These are phyloP conservation scores for Fusarium sp. DNA, from an alignment of 2,329 filamentous ascomycete species.

Conservation along the genomic window DNA sequence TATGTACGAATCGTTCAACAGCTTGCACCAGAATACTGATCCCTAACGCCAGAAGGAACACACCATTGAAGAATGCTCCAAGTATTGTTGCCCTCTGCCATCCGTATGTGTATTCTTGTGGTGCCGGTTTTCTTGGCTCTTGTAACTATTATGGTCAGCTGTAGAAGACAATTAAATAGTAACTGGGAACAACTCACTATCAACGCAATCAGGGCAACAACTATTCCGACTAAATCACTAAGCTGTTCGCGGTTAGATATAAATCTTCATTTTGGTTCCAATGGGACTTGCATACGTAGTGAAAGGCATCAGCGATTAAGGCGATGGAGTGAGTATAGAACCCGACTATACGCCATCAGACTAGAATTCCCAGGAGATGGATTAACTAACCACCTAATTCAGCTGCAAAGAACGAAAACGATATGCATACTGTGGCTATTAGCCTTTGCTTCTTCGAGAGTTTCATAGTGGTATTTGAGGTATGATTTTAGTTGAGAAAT, in stretches of 20 bases:
- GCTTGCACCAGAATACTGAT: slow-evolving; percentile 80
- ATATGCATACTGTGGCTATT: slow-evolving; percentile 61
- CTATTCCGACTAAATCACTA: slow-evolving; percentile 77
- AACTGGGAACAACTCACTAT: slow-evolving; percentile 59
- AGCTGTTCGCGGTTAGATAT: slow-evolving; percentile 59
- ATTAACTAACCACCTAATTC: slow-evolving; percentile 60
- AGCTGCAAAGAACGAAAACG: slow-evolving; percentile 63
- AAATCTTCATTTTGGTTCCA: not conserved
- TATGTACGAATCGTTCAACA: slow-evolving; percentile 74
- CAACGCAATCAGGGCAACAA: slow-evolving; percentile 74
- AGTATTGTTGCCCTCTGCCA: slow-evolving; percentile 81
- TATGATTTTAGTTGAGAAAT: not conserved
- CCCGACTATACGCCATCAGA: slow-evolving; percentile 60
- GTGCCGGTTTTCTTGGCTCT: slow-evolving; percentile 64
- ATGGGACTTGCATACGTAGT: slow-evolving; percentile 63
- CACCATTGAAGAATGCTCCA: slow-evolving; percentile 84
- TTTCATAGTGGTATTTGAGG: slow-evolving; percentile 14
- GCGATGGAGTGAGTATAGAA: slow-evolving; percentile 79
- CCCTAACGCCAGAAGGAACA: slow-evolving; percentile 78
- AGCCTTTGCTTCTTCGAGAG: slow-evolving; percentile 59
- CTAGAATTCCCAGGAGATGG: not conserved
- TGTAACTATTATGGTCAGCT: slow-evolving; percentile 60
- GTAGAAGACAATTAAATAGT: not conserved
- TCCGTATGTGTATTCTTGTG: slow-evolving; percentile 71
- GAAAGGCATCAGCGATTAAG: slow-evolving; percentile 81